A percentile compares a stretch with the other conserved stretches of the same genome.
Conservation (phyloP, 2,329 filamentous ascomycete species). For the Phialophora macrospora region DNA sequence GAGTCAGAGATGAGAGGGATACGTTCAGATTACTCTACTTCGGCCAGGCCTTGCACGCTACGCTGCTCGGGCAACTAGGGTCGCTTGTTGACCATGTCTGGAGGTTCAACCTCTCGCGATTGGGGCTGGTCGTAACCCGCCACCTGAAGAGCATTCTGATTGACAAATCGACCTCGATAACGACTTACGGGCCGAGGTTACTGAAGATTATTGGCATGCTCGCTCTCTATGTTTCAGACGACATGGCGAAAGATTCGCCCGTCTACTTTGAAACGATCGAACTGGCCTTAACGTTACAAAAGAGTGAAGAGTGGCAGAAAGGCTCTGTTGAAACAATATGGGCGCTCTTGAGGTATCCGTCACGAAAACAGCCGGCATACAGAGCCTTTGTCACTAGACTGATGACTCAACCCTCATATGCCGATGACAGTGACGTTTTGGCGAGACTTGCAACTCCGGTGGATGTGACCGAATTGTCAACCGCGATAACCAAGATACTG, state of each 20-base stretch:
- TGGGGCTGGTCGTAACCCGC: conserved; percentile 24
- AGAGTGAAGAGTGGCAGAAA: conserved; percentile 17
- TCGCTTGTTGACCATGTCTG: conserved; percentile 10
- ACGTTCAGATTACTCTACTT: conserved; percentile 52
- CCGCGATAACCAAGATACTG: conserved; percentile 24
- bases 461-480: conserved; percentile 22
- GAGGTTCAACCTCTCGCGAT: conserved; percentile 18
- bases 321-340: conserved; percentile 16
- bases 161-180: conserved; percentile 6
- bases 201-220: conserved; percentile 40
- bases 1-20: conserved; percentile 50
- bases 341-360: conserved; percentile 24
- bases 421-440: conserved; percentile 16
- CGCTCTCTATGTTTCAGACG: conserved; percentile 51
- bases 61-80: conserved; percentile 5
- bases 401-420: conserved; percentile 23
- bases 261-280: conserved; percentile 30
- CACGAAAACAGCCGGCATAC: conserved; percentile 19
- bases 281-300: conserved; percentile 15
- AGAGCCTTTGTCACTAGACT: conserved; percentile 27
- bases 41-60: conserved; percentile 45
- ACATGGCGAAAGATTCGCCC: conserved; percentile 18
- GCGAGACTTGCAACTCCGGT: conserved; percentile 21
- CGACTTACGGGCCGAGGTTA: conserved; percentile 23
- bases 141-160: conserved; percentile 29